These are phyloP conservation scores for Mallotus repandus DNA, from an alignment of 441 rosid species.

Conservation along the genomic window DNA sequence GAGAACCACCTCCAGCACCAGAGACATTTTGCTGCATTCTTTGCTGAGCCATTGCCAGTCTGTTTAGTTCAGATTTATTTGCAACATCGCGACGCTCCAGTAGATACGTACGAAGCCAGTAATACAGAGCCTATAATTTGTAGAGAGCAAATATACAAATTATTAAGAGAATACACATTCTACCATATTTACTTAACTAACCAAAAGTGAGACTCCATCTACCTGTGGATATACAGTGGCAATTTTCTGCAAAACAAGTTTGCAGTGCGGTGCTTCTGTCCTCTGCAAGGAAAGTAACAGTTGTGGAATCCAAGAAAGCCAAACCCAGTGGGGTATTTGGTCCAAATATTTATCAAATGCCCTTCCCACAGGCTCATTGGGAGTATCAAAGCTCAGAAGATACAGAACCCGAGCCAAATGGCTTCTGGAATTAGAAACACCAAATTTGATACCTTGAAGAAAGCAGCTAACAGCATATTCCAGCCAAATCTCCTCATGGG, in stretches of 20 bases:
- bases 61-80: conserved; percentile 73
- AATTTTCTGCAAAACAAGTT: conserved; percentile 85
- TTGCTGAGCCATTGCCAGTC: conserved; percentile 85
- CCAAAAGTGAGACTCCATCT: conserved; percentile 10
- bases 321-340: conserved; percentile 98
- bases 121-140: conserved; percentile 80
- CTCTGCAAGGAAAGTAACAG: conserved; percentile 96
- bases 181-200: neutral
- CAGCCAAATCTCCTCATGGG: conserved; percentile 90
- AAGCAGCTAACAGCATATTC: conserved; percentile 98
- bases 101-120: conserved; percentile 97
- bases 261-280: conserved; percentile 96
- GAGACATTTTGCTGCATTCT: conserved; percentile 79
- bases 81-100: conserved; percentile 98
- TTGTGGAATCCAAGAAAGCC: conserved; percentile 99
- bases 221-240: conserved; percentile 96
- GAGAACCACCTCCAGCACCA: conserved; percentile 51
- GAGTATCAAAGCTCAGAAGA: conserved; percentile 96
- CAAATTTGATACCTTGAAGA: conserved; percentile 98
- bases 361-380: conserved; percentile 92
- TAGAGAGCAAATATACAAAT: conserved; percentile 23
- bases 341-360: conserved; percentile 93
- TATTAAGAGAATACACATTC: neutral
- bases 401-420: conserved; percentile 95
- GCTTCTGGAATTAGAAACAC: conserved; percentile 93